Evolutionary conservation across 768 basidiomycete species (phyloP), one percentile per base, ranked within the genome.

Genomic region (Strobilomyces confusus): DNA sequence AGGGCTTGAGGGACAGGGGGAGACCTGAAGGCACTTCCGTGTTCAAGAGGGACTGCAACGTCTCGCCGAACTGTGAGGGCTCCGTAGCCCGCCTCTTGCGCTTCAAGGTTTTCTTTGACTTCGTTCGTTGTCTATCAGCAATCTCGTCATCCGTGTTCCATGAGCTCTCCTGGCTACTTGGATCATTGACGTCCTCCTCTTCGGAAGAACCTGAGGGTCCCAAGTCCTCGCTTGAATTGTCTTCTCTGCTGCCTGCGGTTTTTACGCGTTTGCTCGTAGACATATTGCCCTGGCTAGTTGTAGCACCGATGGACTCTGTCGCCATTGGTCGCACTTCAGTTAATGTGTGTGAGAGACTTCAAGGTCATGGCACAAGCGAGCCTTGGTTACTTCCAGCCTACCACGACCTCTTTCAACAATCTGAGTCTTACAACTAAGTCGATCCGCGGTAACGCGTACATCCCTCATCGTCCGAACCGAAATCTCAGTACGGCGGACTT

Each of bases 71-170:
- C 50, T 80, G 80, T 29, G 82, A 79, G 17, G 86, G 77, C 52
- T 80, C 82, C 7, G 89, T 89, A 22, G 91, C 91, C 52, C 91
- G 77, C 30, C 87, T 79, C 77, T 92, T 93, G 61, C 91, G 80
- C 69, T 93, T 93, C 48, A 80, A 71, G 0, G 90, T 93, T 68
- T 90, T 86, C 52, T 79, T 83, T 15, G 90, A 92, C 68, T 91
- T 92, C 63, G 71, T 65, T 41, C 66, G 70, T 60, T 81, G 79
- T 48, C 79, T 66, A 4, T 71, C 72, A 15, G 76, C 76, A 45
- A 89, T 81, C 63, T 89, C 86, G 59, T 86, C 84, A 9, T 81
- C 83, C 19, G 82, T 84, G 60, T 84, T 77, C 19, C 67, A 66
- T 19, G 71, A 73, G 36, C 50, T 58, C 33, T 56, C 62, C 44